Base-by-base conservation (phyloP, 306 rosid genomes). In the Pueraria montana region DNA sequence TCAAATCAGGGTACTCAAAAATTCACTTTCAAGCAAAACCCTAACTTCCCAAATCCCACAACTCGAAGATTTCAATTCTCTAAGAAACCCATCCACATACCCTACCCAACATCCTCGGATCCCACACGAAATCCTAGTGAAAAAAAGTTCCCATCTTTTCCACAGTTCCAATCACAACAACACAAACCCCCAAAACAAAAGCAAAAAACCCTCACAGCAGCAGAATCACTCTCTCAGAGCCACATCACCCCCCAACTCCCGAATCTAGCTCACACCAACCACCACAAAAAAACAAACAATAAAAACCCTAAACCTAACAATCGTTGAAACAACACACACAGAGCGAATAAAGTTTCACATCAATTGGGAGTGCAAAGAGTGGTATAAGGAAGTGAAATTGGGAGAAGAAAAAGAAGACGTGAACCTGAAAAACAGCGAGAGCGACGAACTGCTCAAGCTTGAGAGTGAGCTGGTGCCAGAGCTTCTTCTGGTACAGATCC, bases 401-500 rank as follows among this genome's bases (percentile, higher is more conserved):
- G 46, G 7, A 7, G 43, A 34, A 63, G 18, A 58, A 11, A 56
- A 34, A 66, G 11, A 75, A 48, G 74, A 43, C 27, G 24, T 2
- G 14, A 18, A 96, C 99, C 99, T 96, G 98, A 43, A 94, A 94
- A 6, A 91, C 95, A 12, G 97, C 88, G 46, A 92, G 98, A 63
- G 99, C 97, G 11, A 92, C 93, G 79, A 96, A 96, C 89, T 94
- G 94, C 78, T 96, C 99, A 59, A 96, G 99, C 95, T 96, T 96
- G 84, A 89, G 97, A 45, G 99, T 96, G 70, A 96, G 98, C 88
- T 96, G 99, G 83, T 96, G 99, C 99, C 99, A 96, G 24, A 96
- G 97, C 93, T 96, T 94, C 91, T 87, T 92, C 94, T 96, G 90
- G 89, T 96, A 96, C 88, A 96, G 99, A 96, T 96, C 99, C 80